Evolutionary conservation across 2,329 filamentous ascomycete genomes (phyloP).

Genomic region (Botryosphaeria dothidea): DNA sequence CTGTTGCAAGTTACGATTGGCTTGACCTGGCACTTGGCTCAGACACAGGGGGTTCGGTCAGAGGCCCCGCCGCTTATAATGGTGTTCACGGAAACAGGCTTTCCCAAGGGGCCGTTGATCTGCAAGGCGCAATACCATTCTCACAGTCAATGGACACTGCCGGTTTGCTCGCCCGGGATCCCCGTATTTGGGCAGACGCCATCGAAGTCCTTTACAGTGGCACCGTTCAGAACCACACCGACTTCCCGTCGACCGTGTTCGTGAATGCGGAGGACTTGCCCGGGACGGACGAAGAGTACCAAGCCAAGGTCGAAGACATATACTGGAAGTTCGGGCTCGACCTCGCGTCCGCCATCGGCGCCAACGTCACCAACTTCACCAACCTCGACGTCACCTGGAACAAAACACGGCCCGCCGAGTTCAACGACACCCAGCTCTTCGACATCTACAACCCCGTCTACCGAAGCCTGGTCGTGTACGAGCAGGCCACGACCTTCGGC

Average conservation of each 20-base stretch:
- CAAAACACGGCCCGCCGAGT: not conserved
- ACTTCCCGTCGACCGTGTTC: not conserved
- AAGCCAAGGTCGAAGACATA: not conserved
- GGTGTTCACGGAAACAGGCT: conserved; percentile 43
- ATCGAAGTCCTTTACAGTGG: not conserved
- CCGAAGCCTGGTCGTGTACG: not conserved
- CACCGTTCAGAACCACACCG: not conserved
- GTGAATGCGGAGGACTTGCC: not conserved
- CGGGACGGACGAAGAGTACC: not conserved
- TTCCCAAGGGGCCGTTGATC: not conserved
- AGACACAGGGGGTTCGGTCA: conserved; percentile 50
- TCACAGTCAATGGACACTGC: not conserved
- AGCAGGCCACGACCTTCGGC: not conserved
- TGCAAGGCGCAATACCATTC: not conserved
- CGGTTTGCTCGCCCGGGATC: not conserved
- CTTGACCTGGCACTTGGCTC: conserved; percentile 47
- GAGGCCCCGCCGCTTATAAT: conserved; percentile 45
- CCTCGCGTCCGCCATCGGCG: not conserved
- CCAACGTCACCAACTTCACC: not conserved
- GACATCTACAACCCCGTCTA: not conserved
- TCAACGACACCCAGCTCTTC: not conserved
- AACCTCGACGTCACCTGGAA: not conserved
- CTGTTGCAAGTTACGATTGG: conserved; percentile 47
- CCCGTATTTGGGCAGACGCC: not conserved
- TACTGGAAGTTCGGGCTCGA: not conserved